Evolutionary conservation across 2,329 filamentous ascomycete species (phyloP).

Genomic region (Tolypocladium album): DNA sequence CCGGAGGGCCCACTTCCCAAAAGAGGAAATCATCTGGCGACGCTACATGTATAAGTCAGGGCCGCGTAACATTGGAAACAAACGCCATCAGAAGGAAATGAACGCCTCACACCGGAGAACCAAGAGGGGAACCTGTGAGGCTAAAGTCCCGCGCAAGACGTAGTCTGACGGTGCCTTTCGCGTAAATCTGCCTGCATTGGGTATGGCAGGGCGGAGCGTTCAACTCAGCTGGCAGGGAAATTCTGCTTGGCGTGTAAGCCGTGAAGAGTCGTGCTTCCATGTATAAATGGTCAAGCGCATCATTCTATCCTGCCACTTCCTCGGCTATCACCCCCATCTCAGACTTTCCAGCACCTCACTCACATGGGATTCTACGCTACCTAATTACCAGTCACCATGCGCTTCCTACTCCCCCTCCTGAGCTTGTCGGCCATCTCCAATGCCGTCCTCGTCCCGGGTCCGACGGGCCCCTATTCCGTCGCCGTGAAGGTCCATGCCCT

Average conservation of each 20-base stretch:
- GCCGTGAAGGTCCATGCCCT: slow-evolving; percentile 13
- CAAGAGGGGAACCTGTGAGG: not conserved
- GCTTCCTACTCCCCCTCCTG: slow-evolving; percentile 5
- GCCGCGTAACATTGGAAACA: not conserved
- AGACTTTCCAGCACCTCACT: not conserved
- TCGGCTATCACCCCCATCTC: not conserved
- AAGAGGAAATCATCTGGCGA: slow-evolving; percentile 6
- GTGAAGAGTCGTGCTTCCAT: too few relatives aligned
- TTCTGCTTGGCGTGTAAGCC: not conserved
- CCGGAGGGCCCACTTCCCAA: slow-evolving; percentile 1
- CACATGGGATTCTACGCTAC: not conserved
- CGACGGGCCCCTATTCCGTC: slow-evolving; percentile 19
- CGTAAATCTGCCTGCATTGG: not conserved
- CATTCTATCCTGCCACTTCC: not conserved
- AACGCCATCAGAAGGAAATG: not conserved
- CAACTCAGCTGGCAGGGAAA: not conserved
- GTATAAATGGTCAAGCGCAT: not conserved
- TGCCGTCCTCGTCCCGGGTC: slow-evolving; percentile 15
- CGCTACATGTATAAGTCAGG: not conserved
- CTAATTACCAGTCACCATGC: not conserved
- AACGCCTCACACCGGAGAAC: not conserved
- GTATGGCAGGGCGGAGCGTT: not conserved
- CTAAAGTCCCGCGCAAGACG: not conserved
- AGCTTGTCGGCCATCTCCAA: not conserved
- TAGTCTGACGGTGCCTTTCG: not conserved